Evolutionary conservation across 192 early-diverging fungal species (phyloP), one percentile per base, ranked within the genome.

Genomic region (Backusella parvicylindrica): DNA sequence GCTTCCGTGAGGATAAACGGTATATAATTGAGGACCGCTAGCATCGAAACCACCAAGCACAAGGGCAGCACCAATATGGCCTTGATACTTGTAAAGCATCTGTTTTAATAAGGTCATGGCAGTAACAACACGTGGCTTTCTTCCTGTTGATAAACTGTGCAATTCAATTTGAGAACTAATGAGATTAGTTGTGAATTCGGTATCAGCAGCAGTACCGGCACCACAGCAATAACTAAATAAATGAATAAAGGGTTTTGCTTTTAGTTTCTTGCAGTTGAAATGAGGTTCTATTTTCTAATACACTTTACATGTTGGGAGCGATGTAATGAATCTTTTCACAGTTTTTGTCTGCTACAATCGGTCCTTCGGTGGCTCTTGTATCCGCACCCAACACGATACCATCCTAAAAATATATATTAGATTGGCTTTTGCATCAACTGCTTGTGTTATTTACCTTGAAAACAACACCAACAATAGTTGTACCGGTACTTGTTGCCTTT

Each of bases 121-220:
- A 12, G 98, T 97, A 35, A 89, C 90, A 37, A 98, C 94, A 32
- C 98, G 88, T 31, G 94, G 82, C 77, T 95, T 81, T 68, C 98
- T 87, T 38, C 95, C 96, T 13, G 98, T 99, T 32, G 87, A 85
- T 53, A 99, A 87, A 53, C 93, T 82, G 81, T 99, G 98, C 72
- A 99, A 87, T 79, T 97, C 98, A 68, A 99, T 87, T 81, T 98
- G 94, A 79, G 94, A 96, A 72, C 92, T 91, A 77, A 98, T 95
- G 81, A 98, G 86, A 70, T 86, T 89, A 36, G 96, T 99, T 6
- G 97, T 96, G 79, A 94, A 95, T 81, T 97, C 95, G 31, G 97
- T 98, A 87, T 99, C 98, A 28, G 98, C 98, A n/a, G 98, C 98
- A 16, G 98, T 99, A 76, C 98, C 97, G 30, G 97, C 98, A 71